A percentile compares a stretch with the other conserved stretches of the same genome.
These are phyloP conservation scores for Cercospora nicotianae DNA, from an alignment of 2,329 filamentous ascomycete species.

Conservation along the genomic window DNA sequence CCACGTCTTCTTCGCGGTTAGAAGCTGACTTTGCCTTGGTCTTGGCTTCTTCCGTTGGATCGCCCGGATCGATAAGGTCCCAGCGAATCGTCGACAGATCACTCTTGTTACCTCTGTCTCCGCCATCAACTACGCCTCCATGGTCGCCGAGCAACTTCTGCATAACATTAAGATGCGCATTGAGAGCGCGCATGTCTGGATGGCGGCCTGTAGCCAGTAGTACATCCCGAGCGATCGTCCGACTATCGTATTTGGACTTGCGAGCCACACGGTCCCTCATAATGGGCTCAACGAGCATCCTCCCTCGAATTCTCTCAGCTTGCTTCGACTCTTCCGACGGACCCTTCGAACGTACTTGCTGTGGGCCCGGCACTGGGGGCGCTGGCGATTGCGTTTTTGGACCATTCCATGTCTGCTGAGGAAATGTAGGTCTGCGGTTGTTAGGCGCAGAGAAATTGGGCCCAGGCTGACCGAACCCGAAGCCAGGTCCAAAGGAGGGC, in stretches of 20 bases:
- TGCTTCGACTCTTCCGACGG: constrained; percentile 34
- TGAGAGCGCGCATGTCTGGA: constrained; percentile 59
- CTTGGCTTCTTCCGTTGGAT: constrained; percentile 39
- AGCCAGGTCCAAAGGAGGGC: not conserved
- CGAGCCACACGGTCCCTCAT: constrained; percentile 49
- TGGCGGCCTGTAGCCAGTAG: constrained; percentile 63
- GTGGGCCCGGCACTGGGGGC: constrained; percentile 10
- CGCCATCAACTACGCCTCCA: constrained; percentile 40
- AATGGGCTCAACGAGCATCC: constrained; percentile 47
- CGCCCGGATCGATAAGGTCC: constrained; percentile 61
- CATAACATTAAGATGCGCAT: constrained; percentile 54
- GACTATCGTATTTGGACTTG: constrained; percentile 58
- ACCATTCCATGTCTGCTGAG: constrained; percentile 11
- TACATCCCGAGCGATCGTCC: constrained; percentile 64
- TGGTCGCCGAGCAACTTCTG: constrained; percentile 44
- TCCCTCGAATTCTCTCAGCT: constrained; percentile 36
- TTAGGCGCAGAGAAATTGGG: not conserved
- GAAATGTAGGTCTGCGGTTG: not conserved
- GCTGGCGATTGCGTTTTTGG: constrained; percentile 10
- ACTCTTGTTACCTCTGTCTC: constrained; percentile 37
- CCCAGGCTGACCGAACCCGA: not conserved
- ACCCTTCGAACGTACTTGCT: constrained; percentile 27
- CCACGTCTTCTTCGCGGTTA: constrained; percentile 11
- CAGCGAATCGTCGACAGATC: constrained; percentile 62
- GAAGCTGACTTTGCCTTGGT: constrained; percentile 19